phyloP scores from a whole-genome alignment of 345 rosid genomes.

The Xanthoceras sorbifolium region DNA sequence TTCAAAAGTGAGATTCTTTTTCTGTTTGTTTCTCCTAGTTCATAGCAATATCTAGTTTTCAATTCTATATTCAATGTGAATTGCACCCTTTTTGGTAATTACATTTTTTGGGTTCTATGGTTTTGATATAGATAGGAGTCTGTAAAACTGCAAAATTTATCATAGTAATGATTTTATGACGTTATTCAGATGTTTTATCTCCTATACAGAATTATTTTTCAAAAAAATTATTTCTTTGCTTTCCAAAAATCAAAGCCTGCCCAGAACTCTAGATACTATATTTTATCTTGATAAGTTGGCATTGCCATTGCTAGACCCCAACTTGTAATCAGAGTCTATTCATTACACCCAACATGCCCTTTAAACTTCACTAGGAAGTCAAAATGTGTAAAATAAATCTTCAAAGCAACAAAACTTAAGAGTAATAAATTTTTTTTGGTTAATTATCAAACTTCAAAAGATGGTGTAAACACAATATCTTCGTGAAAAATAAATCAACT shows the following conservation, averaged over 20 bases:
- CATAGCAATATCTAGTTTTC: background rate
- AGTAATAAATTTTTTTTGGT: background rate
- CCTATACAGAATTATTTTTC: too few relatives aligned
- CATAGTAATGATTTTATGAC: too few relatives aligned
- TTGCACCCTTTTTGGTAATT: background rate
- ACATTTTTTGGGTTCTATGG: background rate
- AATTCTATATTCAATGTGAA: background rate
- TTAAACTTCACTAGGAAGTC: background rate
- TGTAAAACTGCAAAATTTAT: too few relatives aligned
- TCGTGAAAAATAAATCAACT: slow-evolving; percentile 18
- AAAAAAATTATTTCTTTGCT: too few relatives aligned
- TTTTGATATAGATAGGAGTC: background rate
- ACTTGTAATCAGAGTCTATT: background rate
- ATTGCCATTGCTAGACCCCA: too few relatives aligned
- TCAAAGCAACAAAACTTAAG: background rate
- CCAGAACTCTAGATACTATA: background rate
- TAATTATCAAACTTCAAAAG: background rate
- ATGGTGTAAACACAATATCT: background rate
- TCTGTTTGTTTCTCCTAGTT: background rate
- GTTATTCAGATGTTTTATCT: too few relatives aligned
- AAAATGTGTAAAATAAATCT: background rate
- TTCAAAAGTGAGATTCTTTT: background rate
- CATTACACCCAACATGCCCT: background rate
- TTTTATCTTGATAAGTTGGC: too few relatives aligned
- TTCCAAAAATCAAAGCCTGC: background rate